Evolutionary conservation across 1,139 yeast species (phyloP), one percentile per base, ranked within the genome.

Genomic region (Lodderomyces margitis): DNA sequence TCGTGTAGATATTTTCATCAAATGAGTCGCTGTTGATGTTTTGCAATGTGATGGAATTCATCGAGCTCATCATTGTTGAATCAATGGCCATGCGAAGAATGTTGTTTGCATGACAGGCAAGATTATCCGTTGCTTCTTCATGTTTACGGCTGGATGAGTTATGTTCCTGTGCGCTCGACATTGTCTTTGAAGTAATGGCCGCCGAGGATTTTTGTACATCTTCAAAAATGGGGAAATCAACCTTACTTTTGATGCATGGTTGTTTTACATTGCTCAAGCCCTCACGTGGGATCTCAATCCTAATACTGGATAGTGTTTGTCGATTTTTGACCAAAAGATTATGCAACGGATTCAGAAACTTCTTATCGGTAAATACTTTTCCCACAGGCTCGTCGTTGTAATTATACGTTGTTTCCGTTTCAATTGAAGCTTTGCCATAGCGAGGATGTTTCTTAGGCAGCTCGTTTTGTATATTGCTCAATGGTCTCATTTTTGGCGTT

Each of bases 51-150:
- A 64, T 62, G 5, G 69, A 62, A 25, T 54, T 54, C 8, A 68
- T 61, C 0, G 75, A 69, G 1, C 75, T 75, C 40, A 71, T 57
- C 70, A 72, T 67, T 2, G 78, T 72, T 19, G 76, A 65, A 45
- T 72, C 78, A 36, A 72, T 71, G 1, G 78, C 78, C 77, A 72
- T 70, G 27, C 74, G 59, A 64, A 72, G 59, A 44, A 72, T 72
- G 39, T 69, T 69, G 41, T 70, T 73, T 2, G 77, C 77, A 48
- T 72, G 78, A 44, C 77, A 72, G 9, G 78, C 78, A 48, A 72
- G 63, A 32, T 66, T 64, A 47, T 72, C 77, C 37, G 59, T 42
- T 4, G 37, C 16, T 15, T 38, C 34, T 7, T 16, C 24, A 2
- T 24, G 15, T 17, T 5, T 31, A 2, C 11, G 25, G 11, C 11